Evolutionary conservation across 179 eudicot genomes (phyloP), one percentile per base, ranked within the genome.

Genomic region (Spinacia oleracea): DNA sequence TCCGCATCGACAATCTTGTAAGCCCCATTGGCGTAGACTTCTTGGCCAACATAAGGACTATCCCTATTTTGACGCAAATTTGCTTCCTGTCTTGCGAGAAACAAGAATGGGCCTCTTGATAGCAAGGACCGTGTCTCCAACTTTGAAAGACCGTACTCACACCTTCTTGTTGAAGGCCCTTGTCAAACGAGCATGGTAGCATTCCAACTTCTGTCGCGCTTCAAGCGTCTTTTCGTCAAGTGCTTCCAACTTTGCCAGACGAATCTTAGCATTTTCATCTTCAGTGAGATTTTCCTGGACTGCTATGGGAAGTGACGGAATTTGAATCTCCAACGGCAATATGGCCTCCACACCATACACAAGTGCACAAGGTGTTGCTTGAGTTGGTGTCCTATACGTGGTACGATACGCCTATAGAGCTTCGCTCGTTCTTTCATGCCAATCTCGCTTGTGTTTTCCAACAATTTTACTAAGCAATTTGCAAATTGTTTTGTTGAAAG

Each of bases 101-200:
- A 32, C 35, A 14, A 73, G 56, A 31, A 73, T 73, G 1, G 77
- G 77, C 6, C 65, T 73, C 45, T 32, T 34, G 18, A 53, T 18
- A 9, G 65, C 46, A 8, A 73, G 16, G 0, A 73, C 76, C 45
- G 55, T n/a, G n/a, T n/a, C n/a, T n/a, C n/a, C n/a, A n/a, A n/a
- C n/a, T n/a, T n/a, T n/a, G n/a, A n/a, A n/a, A n/a, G n/a, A n/a
- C n/a, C n/a, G n/a, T n/a, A n/a, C n/a, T n/a, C n/a, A n/a, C n/a
- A n/a, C n/a, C n/a, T 31, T 74, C 38, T 74, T 74, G 34, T 74
- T 74, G 77, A 74, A 74, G 4, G 69, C 46, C 6, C 46, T 4
- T 3, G 66, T 35, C 20, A 74, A 14, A 21, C 12, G 67, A 35
- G 76, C 76, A 21, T 73, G 50, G 21, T 73, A 74, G 16, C 77